These are phyloP conservation scores for Ammopiptanthus mongolicus DNA, from an alignment of 306 rosid genomes.

Conservation along the genomic window DNA sequence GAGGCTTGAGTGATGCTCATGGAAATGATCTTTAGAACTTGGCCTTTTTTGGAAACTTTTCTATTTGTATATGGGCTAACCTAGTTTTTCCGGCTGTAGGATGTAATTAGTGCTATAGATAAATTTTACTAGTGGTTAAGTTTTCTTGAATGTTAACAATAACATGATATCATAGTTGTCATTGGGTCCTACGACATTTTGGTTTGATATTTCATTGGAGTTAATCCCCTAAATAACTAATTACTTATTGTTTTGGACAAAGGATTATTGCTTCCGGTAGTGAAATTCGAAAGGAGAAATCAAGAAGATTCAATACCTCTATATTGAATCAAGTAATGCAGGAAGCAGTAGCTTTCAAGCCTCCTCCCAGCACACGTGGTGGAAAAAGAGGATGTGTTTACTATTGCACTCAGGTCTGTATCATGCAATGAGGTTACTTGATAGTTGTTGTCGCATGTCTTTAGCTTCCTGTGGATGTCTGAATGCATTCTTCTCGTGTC, in stretches of 20 bases:
- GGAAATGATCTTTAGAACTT: constrained; percentile 17
- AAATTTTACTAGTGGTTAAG: neutral
- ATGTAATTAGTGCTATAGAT: neutral
- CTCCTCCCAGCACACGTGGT: constrained; percentile 91
- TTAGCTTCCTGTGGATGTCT: neutral
- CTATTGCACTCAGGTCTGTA: constrained; percentile 84
- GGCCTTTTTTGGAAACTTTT: neutral
- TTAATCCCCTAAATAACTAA: neutral
- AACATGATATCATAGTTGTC: neutral
- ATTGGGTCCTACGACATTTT: neutral
- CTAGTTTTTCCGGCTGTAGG: neutral
- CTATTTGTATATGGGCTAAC: neutral
- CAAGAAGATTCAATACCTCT: no score
- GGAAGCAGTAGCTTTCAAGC: constrained; percentile 49
- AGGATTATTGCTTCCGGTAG: no score
- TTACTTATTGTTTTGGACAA: no score
- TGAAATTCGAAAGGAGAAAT: no score
- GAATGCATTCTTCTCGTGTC: neutral
- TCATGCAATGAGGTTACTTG: neutral
- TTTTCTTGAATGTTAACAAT: constrained; percentile 15
- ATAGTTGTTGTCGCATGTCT: neutral
- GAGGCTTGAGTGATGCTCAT: neutral
- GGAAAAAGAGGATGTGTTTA: constrained; percentile 92
- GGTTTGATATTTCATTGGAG: constrained; percentile 1
- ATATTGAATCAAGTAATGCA: no score